These are phyloP conservation scores for Lasiosphaeria hispida DNA, from an alignment of 495 filamentous ascomycete species.

Conservation along the genomic window DNA sequence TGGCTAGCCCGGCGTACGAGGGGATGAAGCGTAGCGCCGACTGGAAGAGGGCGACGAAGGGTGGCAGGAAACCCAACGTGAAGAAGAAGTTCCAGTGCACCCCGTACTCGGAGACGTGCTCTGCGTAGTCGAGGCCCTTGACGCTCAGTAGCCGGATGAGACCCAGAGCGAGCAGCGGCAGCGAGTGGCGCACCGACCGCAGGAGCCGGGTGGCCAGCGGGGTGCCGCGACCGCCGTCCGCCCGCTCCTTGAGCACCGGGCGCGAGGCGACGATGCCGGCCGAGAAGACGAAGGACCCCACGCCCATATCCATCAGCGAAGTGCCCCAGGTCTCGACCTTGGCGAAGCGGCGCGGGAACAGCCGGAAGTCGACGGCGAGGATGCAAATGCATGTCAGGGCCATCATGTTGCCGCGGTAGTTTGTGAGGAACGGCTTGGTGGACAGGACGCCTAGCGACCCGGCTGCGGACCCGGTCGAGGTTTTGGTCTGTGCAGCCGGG, in stretches of 20 bases:
- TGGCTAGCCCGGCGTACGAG: constrained; percentile 69
- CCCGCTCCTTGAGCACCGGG: constrained; percentile 70
- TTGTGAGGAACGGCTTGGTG: constrained; percentile 85
- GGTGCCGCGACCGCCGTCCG: constrained; percentile 41
- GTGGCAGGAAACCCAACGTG: constrained; percentile 83
- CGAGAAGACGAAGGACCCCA: constrained; percentile 96
- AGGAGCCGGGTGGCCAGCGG: constrained; percentile 56
- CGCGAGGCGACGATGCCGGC: constrained; percentile 89
- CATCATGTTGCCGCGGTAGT: constrained; percentile 88
- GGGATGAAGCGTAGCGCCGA: constrained; percentile 58
- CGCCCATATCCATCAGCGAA: constrained; percentile 95
- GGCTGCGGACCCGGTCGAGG: constrained; percentile 14
- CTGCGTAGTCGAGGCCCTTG: constrained; percentile 92
- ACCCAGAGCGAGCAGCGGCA: constrained; percentile 80
- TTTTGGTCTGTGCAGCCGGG: constrained; percentile 40
- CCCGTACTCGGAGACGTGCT: constrained; percentile 97
- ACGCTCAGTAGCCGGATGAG: constrained; percentile 80
- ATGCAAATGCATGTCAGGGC: constrained; percentile 90
- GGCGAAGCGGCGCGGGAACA: constrained; percentile 91
- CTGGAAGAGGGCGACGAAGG: constrained; percentile 85
- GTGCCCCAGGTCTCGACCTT: constrained; percentile 99
- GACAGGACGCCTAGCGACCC: constrained; percentile 57
- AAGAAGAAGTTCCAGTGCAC: constrained; percentile 99
- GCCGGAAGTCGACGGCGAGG: constrained; percentile 90
- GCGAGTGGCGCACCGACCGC: constrained; percentile 68